Evolutionary conservation across 257 asterid species (phyloP).

Genomic region (Knoxia roxburghii): DNA sequence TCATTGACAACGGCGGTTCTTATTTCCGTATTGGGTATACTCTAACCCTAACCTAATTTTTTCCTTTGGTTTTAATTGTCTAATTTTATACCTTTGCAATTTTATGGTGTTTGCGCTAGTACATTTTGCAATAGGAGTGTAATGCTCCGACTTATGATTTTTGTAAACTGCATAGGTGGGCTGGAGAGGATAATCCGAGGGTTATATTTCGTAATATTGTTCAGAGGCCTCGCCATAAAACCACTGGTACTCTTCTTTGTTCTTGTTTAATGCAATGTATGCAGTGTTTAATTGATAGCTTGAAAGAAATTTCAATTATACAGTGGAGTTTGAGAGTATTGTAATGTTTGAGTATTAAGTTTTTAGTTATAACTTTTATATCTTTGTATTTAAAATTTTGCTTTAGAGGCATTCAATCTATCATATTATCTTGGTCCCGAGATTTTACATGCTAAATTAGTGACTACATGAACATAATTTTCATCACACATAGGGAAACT

Average conservation of each 20-base stretch:
- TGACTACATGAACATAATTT: too few species aligned
- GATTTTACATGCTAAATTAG: not conserved
- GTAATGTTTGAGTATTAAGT: not conserved
- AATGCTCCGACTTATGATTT: not conserved
- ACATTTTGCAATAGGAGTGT: not conserved
- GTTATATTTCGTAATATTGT: constrained; percentile 90
- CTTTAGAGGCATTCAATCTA: too few species aligned
- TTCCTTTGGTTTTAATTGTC: not conserved
- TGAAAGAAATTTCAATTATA: not conserved
- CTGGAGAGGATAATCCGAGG: constrained; percentile 91
- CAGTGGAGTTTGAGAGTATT: not conserved
- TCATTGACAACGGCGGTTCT: constrained; percentile 95
- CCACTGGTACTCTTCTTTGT: constrained; percentile 44
- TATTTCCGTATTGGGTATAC: constrained; percentile 94
- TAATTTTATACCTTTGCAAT: not conserved
- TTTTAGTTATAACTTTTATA: not conserved
- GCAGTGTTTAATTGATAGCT: not conserved
- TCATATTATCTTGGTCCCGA: not conserved
- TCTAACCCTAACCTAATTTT: constrained; percentile 20
- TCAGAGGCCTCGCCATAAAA: constrained; percentile 97
- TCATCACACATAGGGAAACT: too few species aligned
- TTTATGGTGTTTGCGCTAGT: not conserved
- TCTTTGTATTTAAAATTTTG: not conserved
- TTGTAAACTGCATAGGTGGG: constrained; percentile 55
- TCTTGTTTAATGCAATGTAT: not conserved